These are phyloP conservation scores for Venustampulla echinocandica DNA, from an alignment of 495 filamentous ascomycete species.

Conservation along the genomic window DNA sequence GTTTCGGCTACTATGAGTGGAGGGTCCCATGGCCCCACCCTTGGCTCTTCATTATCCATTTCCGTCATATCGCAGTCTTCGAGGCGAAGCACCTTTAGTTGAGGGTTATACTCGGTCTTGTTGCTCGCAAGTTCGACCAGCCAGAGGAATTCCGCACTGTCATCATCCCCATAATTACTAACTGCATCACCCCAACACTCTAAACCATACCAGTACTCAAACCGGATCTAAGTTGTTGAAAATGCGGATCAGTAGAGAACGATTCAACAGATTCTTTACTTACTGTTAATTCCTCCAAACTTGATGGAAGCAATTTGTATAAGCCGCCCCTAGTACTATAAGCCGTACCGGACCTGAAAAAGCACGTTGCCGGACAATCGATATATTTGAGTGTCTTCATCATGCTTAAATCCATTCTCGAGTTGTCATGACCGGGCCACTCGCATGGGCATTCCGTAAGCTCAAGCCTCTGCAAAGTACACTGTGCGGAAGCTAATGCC, in stretches of 20 bases:
- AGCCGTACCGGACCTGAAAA: background rate
- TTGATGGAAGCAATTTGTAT: background rate
- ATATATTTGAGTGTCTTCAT: background rate
- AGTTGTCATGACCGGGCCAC: background rate
- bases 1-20: no score
- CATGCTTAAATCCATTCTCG: background rate
- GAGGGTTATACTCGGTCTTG: background rate
- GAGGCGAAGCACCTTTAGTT: background rate
- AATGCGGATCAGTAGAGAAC: background rate
- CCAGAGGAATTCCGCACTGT: background rate
- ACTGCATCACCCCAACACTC: background rate
- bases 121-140: background rate
- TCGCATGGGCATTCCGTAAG: background rate
- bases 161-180: background rate
- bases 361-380: background rate
- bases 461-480: background rate
- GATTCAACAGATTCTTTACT: background rate
- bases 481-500: background rate
- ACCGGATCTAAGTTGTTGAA: background rate
- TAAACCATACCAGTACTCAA: background rate
- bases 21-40: no score
- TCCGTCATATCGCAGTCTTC: no score
- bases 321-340: background rate
- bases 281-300: background rate
- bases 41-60: no score